phyloP scores from a whole-genome alignment of 441 rosid species.

The Aleurites moluccanus region DNA sequence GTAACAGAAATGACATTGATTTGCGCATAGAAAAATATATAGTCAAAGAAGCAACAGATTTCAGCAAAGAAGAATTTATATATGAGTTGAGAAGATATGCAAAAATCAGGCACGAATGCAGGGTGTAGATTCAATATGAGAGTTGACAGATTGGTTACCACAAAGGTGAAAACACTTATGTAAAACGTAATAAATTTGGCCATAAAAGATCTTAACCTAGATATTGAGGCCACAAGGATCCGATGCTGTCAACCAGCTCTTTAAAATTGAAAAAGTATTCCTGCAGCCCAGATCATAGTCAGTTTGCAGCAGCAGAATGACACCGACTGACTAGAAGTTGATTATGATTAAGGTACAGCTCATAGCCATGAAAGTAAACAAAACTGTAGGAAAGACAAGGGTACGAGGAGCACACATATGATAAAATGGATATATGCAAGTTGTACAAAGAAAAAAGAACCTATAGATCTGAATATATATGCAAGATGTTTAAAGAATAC shows the following conservation, averaged over 20 bases:
- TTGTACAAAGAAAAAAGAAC: background rate
- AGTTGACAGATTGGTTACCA: background rate
- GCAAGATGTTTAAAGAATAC: too few species aligned
- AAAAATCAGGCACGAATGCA: background rate
- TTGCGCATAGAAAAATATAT: background rate
- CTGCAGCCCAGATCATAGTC: conserved; percentile 53
- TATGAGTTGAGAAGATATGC: background rate
- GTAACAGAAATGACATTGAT: background rate
- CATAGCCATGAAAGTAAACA: conserved; percentile 4
- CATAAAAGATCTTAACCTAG: conserved; percentile 57
- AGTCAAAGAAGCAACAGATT: background rate
- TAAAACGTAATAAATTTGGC: conserved; percentile 28
- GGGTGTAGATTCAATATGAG: background rate
- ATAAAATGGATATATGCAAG: background rate
- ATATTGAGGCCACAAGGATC: conserved; percentile 48
- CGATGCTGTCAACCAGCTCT: conserved; percentile 59
- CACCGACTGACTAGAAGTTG: conserved; percentile 13
- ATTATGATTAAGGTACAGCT: background rate
- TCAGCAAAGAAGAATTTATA: background rate
- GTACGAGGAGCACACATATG: background rate
- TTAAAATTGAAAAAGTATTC: conserved; percentile 45
- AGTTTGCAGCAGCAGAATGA: conserved; percentile 33
- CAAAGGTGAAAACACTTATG: conserved; percentile 9
- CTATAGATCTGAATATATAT: background rate
- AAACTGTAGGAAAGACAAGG: background rate